Percentiles rank a stretch among this genome's conserved stretches.
phyloP scores from a whole-genome alignment of 148 eudicot genomes.

The Rheum nobile region DNA sequence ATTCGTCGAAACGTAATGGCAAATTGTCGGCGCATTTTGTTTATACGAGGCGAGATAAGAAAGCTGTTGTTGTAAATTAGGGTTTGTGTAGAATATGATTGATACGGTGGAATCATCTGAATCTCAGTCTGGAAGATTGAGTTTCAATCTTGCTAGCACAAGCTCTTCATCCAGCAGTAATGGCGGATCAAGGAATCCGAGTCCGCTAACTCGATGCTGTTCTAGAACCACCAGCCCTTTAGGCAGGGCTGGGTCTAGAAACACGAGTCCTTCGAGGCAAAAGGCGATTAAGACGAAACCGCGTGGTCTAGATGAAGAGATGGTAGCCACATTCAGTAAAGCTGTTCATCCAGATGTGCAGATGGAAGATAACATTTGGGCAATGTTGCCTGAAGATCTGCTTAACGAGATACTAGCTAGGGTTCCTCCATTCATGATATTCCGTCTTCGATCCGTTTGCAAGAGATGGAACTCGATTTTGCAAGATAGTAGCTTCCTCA shows the following conservation, averaged over 20 bases:
- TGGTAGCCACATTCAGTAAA: slow-evolving; percentile 49
- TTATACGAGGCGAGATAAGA: not conserved
- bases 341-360: slow-evolving; percentile 55
- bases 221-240: too few species aligned
- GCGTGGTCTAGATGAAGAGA: slow-evolving; percentile 84
- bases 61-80: not conserved
- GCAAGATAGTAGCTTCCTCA: slow-evolving; percentile 75
- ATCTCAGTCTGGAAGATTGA: slow-evolving; percentile 21
- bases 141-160: slow-evolving; percentile 18
- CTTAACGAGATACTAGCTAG: slow-evolving; percentile 87
- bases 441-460: slow-evolving; percentile 83
- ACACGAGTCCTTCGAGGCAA: slow-evolving; percentile 79
- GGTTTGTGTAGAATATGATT: slow-evolving; percentile 19
- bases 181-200: slow-evolving; percentile 47
- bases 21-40: not conserved
- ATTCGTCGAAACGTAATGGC: not conserved
- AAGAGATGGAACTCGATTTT: slow-evolving; percentile 87
- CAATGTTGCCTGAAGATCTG: slow-evolving; percentile 91
- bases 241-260: too few species aligned
- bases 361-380: slow-evolving; percentile 98
- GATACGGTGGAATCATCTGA: slow-evolving; percentile 49
- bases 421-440: slow-evolving; percentile 94
- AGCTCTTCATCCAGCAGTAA: slow-evolving; percentile 16
- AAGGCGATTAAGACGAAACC: slow-evolving; percentile 79
- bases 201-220: slow-evolving; percentile 53